phyloP scores from a whole-genome alignment of 2,329 filamentous ascomycete species.

The Aspergillus aculeatinus region DNA sequence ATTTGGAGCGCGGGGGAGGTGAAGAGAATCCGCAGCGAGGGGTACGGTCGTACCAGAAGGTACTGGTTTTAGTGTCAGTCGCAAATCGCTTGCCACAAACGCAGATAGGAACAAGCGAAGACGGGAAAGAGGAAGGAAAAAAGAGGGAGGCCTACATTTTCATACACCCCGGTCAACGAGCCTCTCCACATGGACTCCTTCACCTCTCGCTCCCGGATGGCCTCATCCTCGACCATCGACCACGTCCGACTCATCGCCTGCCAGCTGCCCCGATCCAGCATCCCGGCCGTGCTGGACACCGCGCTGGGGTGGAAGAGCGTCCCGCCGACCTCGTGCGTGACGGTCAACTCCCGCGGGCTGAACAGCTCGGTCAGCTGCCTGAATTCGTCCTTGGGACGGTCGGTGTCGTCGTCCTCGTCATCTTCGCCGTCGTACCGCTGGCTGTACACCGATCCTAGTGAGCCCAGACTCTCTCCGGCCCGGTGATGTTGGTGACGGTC shows the following conservation, averaged over 20 bases:
- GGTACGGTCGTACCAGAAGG: conserved; percentile 56
- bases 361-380: conserved; percentile 68
- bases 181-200: conserved; percentile 27
- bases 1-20: conserved; percentile 66
- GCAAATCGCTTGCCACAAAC: background rate
- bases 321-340: conserved; percentile 63
- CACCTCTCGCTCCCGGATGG: conserved; percentile 41
- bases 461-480: background rate
- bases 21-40: conserved; percentile 66
- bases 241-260: conserved; percentile 16
- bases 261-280: conserved; percentile 5
- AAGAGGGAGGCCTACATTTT: conserved; percentile 49
- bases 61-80: conserved; percentile 29
- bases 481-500: background rate
- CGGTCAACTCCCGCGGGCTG: conserved; percentile 65
- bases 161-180: conserved; percentile 51
- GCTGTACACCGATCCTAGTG: background rate
- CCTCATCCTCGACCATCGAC: conserved; percentile 22
- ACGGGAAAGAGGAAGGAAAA: background rate
- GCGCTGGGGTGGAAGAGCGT: conserved; percentile 38
- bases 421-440: conserved; percentile 25
- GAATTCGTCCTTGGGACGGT: conserved; percentile 59
- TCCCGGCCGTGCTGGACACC: background rate
- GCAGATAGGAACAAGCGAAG: background rate
- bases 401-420: conserved; percentile 26